Evolutionary conservation across 176 grass and related monocot species (phyloP).

Genomic region (Thinopyrum elongatum): DNA sequence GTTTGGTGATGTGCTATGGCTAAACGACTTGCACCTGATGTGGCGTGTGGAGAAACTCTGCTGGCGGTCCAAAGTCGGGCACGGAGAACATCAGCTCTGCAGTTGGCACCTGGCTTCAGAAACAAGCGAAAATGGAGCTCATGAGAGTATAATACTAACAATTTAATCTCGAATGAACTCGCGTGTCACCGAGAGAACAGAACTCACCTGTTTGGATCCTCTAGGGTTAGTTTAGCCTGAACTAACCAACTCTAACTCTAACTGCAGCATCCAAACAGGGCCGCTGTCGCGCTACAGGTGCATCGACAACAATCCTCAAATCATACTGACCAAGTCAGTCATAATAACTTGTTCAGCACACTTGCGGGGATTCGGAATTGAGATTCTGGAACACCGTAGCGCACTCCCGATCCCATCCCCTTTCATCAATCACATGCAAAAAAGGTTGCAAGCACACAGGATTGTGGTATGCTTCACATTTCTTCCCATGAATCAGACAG

Average conservation of each 20-base stretch:
- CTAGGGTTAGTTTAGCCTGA: no score
- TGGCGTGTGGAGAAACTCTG: not conserved
- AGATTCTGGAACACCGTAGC: conserved; percentile 20
- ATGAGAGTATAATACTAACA: not conserved
- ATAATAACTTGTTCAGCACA: not conserved
- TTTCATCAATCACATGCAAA: conserved; percentile 22
- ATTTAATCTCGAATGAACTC: not conserved
- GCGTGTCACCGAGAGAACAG: conserved; percentile 9
- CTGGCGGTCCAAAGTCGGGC: not conserved
- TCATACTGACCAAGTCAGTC: not conserved
- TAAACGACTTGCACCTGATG: not conserved
- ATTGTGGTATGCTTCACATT: not conserved
- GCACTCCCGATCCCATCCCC: not conserved
- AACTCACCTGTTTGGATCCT: no score
- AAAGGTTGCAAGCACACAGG: no score
- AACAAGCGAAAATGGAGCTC: conserved; percentile 2
- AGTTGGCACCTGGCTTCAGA: conserved; percentile 17
- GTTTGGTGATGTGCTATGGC: not conserved
- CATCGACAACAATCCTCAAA: not conserved
- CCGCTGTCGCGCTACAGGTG: no score
- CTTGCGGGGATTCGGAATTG: conserved; percentile 10
- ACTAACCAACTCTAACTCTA: no score
- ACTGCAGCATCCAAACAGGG: no score
- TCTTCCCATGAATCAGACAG: conserved; percentile 45
- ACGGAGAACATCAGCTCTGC: not conserved